Base-by-base conservation (phyloP, 306 rosid species). In the Dalbergia cultrata region DNA sequence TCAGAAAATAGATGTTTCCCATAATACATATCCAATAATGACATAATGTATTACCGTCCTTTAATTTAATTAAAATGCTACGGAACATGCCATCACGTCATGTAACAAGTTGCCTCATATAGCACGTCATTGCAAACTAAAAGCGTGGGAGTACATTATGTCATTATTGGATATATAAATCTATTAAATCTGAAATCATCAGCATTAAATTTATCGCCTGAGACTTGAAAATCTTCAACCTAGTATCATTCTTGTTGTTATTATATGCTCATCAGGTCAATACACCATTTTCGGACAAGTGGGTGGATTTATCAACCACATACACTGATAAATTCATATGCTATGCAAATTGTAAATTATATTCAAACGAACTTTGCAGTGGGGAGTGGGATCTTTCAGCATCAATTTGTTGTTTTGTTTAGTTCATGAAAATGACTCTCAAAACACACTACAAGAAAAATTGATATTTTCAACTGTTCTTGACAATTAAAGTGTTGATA, bases 231-330 rank as follows among this genome's bases (percentile, higher is more conserved):
- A 50, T 16, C 11, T n/a, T 66, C 52, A 66, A 37, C 71, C 21
- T 16, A 39, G 62, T 1, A 35, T 43, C 19, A 17, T 66, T 66
- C 33, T n/a, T 57, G 13, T 57, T 60, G 60, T 74, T 21, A 31
- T 66, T 69, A 22, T 37, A 18, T 50, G 13, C 13, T 62, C n/a
- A n/a, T n/a, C n/a, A n/a, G n/a, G 5, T 63, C 43, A 63, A 61
- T n/a, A 52, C 59, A 72, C 37, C 67, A 9, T 21, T 62, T 72
- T 50, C 67, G 16, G 45, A 67, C 64, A 74, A 81, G 59, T 68
- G 77, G 76, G 53, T 26, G 69, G n/a, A 68, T 67, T 78, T 68
- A 22, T 54, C 16, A 53, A 47, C 34, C 61, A 18, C 26, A n/a
- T n/a, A n/a, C n/a, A n/a, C 7, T 44, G 11, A 59, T 45, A 19